Evolutionary conservation across 2,329 filamentous ascomycete genomes (phyloP), one percentile per base, ranked within the genome.

Genomic region (Lachnellula hyalina): DNA sequence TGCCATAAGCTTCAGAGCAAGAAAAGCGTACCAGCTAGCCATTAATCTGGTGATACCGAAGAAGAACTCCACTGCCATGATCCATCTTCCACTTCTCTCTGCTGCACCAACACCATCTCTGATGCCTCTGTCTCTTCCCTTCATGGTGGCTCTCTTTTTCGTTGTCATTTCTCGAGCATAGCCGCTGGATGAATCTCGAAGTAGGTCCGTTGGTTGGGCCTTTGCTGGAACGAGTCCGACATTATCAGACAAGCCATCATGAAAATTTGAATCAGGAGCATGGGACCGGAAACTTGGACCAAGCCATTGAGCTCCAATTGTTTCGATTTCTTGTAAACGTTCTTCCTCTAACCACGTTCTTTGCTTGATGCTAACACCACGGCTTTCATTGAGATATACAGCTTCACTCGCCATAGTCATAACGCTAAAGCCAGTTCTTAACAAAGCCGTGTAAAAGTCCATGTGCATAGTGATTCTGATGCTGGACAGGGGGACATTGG

Each of bases 341-440:
- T 96, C 89, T 63, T 93, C 89, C 68, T 99, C 94, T 3, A 97
- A 75, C 93, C 94, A 99, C 0, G 94, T 96, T 72, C 85, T 85
- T 36, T 80, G 77, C 60, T 85, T 84, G 2, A 96, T 76, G 57
- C 83, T 85, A 50, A 97, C 84, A 1, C 80, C 80, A 41, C 83
- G 83, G 46, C 93, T 93, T 71, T 97, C 93, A 58, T 96, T 96
- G 11, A 99, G 76, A 67, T 96, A 97, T 0, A 97, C 94, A 3
- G 93, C 93, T 71, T 97, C 92, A 64, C 90, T 96, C 0, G 94
- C 94, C 71, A 95, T 93, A 0, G 90, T 96, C 57, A 97, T 83
- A 12, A 93, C 85, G 11, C 85, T 86, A 67, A 96, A 96, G 0
- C 94, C 94, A 36, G 90, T 83, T 56, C 92, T 86, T 3, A 97